Evolutionary conservation across 805 yeast genomes (phyloP), one percentile per base, ranked within the genome.

Genomic region (Aciculoconidium aculeatum): DNA sequence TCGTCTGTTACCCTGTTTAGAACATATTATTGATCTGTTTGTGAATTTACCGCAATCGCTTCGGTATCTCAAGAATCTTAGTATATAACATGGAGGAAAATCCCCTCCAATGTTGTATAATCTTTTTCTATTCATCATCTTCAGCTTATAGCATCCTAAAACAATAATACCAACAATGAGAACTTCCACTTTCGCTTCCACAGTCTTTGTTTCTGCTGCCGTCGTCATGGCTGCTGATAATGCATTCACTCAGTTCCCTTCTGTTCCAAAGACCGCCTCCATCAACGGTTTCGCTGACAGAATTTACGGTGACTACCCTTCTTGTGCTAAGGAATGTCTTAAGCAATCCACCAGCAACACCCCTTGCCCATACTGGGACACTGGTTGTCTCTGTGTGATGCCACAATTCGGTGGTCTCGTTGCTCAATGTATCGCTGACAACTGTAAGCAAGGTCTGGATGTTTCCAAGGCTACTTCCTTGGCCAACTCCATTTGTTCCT

Each of bases 321-420:
- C 43, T 9, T 61, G 67, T 47, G 67, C 65, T 21, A 48, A 58
- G 34, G 23, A 35, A 3, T 61, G 67, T 52, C 31, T 30, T 15
- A 39, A 31, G 25, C 40, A 41, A 24, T 42, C 51, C 32, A 58
- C 66, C 26, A 53, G 55, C 7, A 39, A 42, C 23, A 58, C 66
- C 12, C 67, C 67, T 26, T 62, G 69, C 37, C 69, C 69, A 27
- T 59, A 60, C 54, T 62, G 67, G 67, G 69, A 62, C 41, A 53
- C 67, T 26, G 69, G 69, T 15, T 62, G 69, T 48, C 54, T 62
- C 31, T 62, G 69, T 55, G 64, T 59, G 24, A 61, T 62, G 58
- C 46, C 62, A 23, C 39, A 39, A 24, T 62, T 55, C 49, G 49
- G 46, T 21, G 53, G 53, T 16, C 37, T 35, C 4, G 55, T 62